Conservation (phyloP, 345 rosid species). For the Mangifera indica region DNA sequence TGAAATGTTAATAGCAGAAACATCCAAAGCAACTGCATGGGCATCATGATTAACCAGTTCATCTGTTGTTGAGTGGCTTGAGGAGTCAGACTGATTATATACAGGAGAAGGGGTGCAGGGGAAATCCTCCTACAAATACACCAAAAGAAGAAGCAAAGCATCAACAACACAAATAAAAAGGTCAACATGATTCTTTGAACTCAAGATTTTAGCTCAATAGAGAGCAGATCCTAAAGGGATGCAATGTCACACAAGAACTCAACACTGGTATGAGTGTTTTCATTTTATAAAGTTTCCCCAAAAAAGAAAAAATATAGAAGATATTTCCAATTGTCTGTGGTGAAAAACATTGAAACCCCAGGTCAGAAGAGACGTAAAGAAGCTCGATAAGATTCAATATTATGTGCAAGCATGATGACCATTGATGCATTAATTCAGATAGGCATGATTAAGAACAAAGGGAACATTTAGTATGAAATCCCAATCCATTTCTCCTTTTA, state of each 20-base stretch:
- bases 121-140: slow-evolving; percentile 44
- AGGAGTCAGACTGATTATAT: slow-evolving; percentile 70
- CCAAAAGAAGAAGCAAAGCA: no score
- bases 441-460: neutral
- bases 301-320: neutral
- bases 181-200: neutral
- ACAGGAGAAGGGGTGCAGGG: slow-evolving; percentile 78
- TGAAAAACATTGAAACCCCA: neutral
- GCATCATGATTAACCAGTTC: slow-evolving; percentile 51
- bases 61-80: slow-evolving; percentile 53
- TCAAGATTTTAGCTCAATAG: neutral
- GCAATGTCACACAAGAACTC: neutral
- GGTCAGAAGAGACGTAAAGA: neutral
- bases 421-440: neutral
- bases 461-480: neutral
- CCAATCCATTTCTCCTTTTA: neutral
- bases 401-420: neutral
- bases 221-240: neutral
- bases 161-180: neutral
- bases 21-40: slow-evolving; percentile 42
- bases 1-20: slow-evolving; percentile 49
- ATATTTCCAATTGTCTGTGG: neutral
- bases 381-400: neutral
- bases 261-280: neutral
- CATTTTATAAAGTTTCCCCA: neutral